Percentiles rank a stretch among this genome's conserved stretches.
These are phyloP conservation scores for Puccinia triticina DNA, from an alignment of 1,284 basidiomycete species.

Conservation along the genomic window DNA sequence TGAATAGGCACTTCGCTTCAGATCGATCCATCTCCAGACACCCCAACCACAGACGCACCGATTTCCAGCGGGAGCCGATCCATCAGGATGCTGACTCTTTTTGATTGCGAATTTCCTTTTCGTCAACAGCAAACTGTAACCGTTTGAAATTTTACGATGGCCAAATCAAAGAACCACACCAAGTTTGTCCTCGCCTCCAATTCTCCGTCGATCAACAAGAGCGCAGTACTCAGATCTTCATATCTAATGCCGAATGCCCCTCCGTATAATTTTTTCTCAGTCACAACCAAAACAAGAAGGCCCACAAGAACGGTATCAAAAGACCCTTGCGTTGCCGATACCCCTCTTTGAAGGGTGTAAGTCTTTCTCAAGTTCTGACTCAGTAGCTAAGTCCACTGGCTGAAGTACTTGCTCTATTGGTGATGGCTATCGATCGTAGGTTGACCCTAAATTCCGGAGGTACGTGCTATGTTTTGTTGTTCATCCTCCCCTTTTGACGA, in stretches of 20 bases:
- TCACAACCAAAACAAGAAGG: conserved; percentile 51
- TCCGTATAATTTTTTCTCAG: neutral
- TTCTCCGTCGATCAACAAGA: neutral
- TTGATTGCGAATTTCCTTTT: neutral
- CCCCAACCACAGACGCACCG: neutral
- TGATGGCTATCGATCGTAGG: neutral
- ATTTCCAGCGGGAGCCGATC: neutral
- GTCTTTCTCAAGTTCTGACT: neutral
- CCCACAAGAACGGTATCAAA: conserved; percentile 51
- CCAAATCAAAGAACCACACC: conserved; percentile 52
- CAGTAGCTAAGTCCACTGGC: neutral
- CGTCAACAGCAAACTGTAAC: neutral
- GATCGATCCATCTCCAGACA: neutral
- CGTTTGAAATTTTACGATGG: conserved; percentile 32
- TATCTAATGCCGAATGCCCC: neutral
- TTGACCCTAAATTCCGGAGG: conserved; percentile 50
- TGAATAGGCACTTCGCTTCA: neutral
- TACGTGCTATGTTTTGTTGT: neutral
- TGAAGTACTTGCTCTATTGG: neutral
- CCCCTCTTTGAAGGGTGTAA: conserved; percentile 51
- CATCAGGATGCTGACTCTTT: neutral
- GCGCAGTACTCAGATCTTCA: neutral
- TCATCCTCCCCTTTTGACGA: neutral
- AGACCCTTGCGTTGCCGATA: conserved; percentile 31
- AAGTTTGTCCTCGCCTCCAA: conserved; percentile 31